Conservation (phyloP, 345 rosid genomes). For the Dipteronia sinensis region DNA sequence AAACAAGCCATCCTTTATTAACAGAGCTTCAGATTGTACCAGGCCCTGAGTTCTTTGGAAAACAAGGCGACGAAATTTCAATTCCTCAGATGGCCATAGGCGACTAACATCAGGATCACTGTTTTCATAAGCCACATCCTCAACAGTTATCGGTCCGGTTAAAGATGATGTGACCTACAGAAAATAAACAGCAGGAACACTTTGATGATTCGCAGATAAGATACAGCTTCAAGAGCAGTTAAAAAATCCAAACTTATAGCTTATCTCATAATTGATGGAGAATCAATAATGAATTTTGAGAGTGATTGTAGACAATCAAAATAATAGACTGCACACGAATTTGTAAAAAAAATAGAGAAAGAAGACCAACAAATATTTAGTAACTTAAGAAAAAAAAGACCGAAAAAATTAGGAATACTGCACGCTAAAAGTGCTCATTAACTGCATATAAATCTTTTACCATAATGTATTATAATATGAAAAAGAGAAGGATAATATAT, state of each 20-base stretch:
- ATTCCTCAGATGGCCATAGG: conserved; percentile 44
- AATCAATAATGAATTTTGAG: not conserved
- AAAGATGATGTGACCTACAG: conserved; percentile 68
- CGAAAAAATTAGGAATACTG: not conserved
- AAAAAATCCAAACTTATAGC: not conserved
- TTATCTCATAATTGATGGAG: not conserved
- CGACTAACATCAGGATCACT: conserved; percentile 42
- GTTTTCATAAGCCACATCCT: conserved; percentile 82
- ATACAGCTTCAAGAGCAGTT: not conserved
- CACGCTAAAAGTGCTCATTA: too few relatives aligned
- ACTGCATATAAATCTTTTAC: not conserved
- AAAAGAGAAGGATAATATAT: too few relatives aligned
- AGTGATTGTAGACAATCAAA: not conserved
- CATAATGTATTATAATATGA: too few relatives aligned
- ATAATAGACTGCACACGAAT: not conserved
- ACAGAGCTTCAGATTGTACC: conserved; percentile 94
- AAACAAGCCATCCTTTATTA: conserved; percentile 43
- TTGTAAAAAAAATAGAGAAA: not conserved
- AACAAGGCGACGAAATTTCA: conserved; percentile 79
- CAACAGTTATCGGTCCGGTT: conserved; percentile 69
- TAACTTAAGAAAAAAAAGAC: not conserved
- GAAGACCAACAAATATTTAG: not conserved
- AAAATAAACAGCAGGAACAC: conserved; percentile 8
- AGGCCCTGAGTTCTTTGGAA: conserved; percentile 74
- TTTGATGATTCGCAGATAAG: not conserved